These are phyloP conservation scores for Melaleuca quinquenervia DNA, from an alignment of 345 rosid species.

Conservation along the genomic window DNA sequence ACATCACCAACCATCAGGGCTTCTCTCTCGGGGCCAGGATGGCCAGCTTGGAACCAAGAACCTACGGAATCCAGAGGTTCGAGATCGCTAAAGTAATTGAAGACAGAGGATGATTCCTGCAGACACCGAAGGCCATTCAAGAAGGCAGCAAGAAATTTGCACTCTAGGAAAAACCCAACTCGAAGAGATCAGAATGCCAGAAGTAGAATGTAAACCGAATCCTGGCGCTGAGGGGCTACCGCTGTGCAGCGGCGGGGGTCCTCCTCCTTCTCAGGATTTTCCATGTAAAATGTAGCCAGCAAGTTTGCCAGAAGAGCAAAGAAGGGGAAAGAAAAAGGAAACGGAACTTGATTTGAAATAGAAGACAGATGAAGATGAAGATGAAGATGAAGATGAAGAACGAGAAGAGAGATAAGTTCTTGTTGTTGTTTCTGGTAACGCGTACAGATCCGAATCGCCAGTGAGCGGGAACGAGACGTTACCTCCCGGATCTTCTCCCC, in stretches of 20 bases:
- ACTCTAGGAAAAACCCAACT: not conserved
- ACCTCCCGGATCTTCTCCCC: not conserved
- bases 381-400: not conserved
- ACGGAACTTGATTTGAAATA: not conserved
- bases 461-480: not conserved
- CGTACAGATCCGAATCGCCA: not conserved
- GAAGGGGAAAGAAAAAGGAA: not conserved
- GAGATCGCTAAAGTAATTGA: not conserved
- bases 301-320: not conserved
- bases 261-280: not conserved
- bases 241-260: too few species aligned
- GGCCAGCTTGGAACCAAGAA: not conserved
- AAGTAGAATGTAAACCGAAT: not conserved
- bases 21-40: not conserved
- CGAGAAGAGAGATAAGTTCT: not conserved
- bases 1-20: too few species aligned
- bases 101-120: not conserved
- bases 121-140: not conserved
- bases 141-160: not conserved
- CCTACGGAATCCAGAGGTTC: not conserved
- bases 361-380: not conserved
- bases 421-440: not conserved
- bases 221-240: not conserved
- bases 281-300: not conserved
- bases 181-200: not conserved